Evolutionary conservation across 2,329 filamentous ascomycete species (phyloP).

Genomic region (Oidium heveae): DNA sequence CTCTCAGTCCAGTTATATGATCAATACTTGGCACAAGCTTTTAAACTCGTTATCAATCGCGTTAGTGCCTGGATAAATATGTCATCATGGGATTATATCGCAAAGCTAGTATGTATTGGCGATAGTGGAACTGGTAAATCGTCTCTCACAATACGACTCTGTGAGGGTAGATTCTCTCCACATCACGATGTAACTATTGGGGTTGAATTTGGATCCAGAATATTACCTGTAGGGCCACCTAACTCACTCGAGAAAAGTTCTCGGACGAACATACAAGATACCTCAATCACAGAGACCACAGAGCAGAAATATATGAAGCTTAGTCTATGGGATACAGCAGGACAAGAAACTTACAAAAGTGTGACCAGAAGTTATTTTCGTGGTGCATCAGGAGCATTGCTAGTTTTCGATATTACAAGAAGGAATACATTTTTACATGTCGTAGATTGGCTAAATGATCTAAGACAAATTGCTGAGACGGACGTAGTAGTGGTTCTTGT

Average conservation of each 20-base stretch:
- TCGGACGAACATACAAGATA: conserved; percentile 17
- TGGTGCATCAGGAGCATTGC: conserved; percentile 45
- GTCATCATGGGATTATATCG: conserved; percentile 88
- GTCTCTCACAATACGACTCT: conserved; percentile 77
- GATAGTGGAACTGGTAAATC: conserved; percentile 94
- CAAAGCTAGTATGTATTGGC: conserved; percentile 93
- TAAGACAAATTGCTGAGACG: conserved; percentile 83
- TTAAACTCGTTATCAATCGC: not conserved
- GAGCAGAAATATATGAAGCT: conserved; percentile 69
- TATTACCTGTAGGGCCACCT: conserved; percentile 72
- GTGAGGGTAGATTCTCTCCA: conserved; percentile 81
- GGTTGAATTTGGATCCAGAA: conserved; percentile 88
- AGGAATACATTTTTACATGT: conserved; percentile 67
- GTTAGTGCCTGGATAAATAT: not conserved
- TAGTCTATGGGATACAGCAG: conserved; percentile 84
- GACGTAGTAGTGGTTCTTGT: conserved; percentile 88
- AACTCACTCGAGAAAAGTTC: conserved; percentile 23
- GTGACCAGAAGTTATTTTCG: conserved; percentile 65
- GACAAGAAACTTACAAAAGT: conserved; percentile 92
- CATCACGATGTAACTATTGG: conserved; percentile 95
- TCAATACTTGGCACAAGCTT: not conserved
- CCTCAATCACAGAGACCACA: conserved; percentile 9
- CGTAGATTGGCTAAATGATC: conserved; percentile 79
- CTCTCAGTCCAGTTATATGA: not conserved
- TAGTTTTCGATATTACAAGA: conserved; percentile 87